phyloP scores from a whole-genome alignment of 345 rosid species.

The Hibiscus trionum region DNA sequence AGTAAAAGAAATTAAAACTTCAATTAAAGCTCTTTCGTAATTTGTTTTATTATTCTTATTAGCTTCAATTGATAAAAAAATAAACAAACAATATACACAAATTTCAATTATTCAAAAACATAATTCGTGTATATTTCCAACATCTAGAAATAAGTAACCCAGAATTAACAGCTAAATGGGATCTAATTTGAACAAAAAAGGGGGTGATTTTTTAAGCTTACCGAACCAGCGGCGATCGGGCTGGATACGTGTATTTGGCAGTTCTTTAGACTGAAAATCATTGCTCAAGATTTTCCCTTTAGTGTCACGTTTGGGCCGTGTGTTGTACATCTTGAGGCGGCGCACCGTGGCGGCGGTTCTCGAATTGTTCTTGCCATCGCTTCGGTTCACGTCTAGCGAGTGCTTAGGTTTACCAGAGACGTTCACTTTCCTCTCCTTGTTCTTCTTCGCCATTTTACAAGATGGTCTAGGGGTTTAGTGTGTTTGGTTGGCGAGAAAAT shows the following conservation, averaged over 20 bases:
- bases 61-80: not conserved
- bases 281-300: constrained; percentile 58
- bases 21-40: too few relatives aligned
- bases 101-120: not conserved
- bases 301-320: constrained; percentile 46
- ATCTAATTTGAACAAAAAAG: not conserved
- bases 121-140: not conserved
- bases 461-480: not conserved
- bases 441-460: constrained; percentile 31
- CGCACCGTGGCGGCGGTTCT: constrained; percentile 71
- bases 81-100: not conserved
- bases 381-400: constrained; percentile 78
- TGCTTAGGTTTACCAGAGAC: constrained; percentile 87
- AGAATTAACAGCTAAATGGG: not conserved
- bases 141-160: not conserved
- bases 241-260: constrained; percentile 71
- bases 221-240: constrained; percentile 93
- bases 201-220: constrained; percentile 10
- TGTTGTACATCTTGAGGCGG: constrained; percentile 79
- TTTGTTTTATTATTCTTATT: not conserved
- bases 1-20: too few relatives aligned
- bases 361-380: constrained; percentile 34
- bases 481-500: constrained; percentile 4
- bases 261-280: constrained; percentile 65
- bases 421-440: constrained; percentile 59